Evolutionary conservation across 768 basidiomycete genomes (phyloP), one percentile per base, ranked within the genome.

Genomic region (Suillus hirtellus): DNA sequence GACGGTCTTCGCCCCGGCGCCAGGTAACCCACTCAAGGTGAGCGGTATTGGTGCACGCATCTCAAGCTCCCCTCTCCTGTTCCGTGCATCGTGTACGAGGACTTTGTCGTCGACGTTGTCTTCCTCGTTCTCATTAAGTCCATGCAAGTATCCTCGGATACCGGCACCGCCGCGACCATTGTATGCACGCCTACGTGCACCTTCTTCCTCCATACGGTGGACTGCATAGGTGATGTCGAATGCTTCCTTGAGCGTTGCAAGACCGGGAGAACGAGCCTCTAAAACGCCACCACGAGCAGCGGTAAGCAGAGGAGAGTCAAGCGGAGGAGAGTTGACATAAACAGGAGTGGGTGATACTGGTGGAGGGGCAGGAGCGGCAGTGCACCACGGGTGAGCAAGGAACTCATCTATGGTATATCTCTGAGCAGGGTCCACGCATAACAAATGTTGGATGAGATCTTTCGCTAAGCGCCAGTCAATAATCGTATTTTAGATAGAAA

Each of bases 161-260:
- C 95, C 95, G 0, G 88, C 90, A 35, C 90, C 93, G 19, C 89
- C 89, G 4, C 86, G 83, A 12, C 88, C 89, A 61, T 91, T 88
- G 76, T 90, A 91, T 53, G 90, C 93, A 31, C 92, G 84, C 59
- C 93, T 81, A 61, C 93, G 84, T 0, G 92, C 92, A 15, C 95
- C 96, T 76, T 99, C 97, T 76, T 99, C 97, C 74, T 98, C 96
- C 96, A 99, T 99, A 19, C 96, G 89, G 76, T 99, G 97, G 0
- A 99, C 97, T 4, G 97, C 96, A 75, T 98, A 98, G 1, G 97
- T 96, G 71, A 99, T 90, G 75, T 99, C 97, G 76, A 99, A 99
- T 4, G 97, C 96, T 73, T 99, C 97, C 72, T 97, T 99, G 75
- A 99, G 87, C 0, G 91, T 88, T 0, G 94, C 90, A 34, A 99